Evolutionary conservation across 345 rosid genomes (phyloP).

Genomic region (Lepidium didymum): DNA sequence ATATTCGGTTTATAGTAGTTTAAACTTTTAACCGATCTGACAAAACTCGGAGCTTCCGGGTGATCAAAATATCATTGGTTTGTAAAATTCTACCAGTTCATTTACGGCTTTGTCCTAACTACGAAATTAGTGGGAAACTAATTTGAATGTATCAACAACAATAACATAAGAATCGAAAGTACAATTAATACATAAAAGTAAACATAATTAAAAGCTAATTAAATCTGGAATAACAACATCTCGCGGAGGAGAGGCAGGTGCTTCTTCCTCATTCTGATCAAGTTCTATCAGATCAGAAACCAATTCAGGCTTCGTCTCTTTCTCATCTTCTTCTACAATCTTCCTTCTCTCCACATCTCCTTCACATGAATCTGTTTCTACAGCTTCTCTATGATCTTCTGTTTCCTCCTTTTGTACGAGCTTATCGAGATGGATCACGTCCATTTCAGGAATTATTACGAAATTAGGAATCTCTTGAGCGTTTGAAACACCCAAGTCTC

Average conservation of each 20-base stretch:
- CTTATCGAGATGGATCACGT: conserved; percentile 40
- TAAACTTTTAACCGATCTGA: too few species aligned
- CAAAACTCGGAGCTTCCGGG: too few species aligned
- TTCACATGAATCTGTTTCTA: neutral
- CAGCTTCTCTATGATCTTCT: neutral
- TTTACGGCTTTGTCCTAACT: neutral
- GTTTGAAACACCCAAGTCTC: conserved; percentile 42
- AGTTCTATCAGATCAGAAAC: conserved; percentile 11
- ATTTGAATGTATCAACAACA: neutral
- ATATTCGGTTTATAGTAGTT: too few species aligned
- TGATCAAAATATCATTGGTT: too few species aligned
- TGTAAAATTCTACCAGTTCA: too few species aligned
- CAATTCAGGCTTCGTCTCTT: neutral
- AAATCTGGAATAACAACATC: conserved; percentile 23
- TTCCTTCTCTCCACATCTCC: neutral
- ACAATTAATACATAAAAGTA: neutral
- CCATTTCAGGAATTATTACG: conserved; percentile 38
- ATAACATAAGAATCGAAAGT: neutral
- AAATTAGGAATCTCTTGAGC: conserved; percentile 43
- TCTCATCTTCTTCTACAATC: neutral
- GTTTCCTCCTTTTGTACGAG: conserved; percentile 30
- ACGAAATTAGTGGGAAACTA: neutral
- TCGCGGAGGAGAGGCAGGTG: neutral
- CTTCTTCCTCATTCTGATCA: neutral
- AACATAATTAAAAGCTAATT: conserved; percentile 21